Evolutionary conservation across 1,284 basidiomycete genomes (phyloP).

Genomic region (Porphyrellus sp.): DNA sequence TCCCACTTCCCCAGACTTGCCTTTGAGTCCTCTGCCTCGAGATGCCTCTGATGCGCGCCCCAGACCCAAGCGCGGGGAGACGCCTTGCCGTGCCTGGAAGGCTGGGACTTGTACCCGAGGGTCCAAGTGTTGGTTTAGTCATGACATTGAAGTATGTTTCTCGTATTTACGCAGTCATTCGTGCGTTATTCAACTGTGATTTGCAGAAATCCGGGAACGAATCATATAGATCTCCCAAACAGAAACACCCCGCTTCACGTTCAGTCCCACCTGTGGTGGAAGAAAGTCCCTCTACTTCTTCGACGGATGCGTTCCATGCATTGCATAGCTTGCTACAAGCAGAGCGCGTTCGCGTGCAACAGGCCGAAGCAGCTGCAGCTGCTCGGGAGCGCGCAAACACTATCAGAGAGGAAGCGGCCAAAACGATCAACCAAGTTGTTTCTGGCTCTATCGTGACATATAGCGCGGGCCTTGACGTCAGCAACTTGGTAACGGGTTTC

Average conservation of each 20-base stretch:
- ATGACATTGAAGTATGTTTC: slow-evolving; percentile 24
- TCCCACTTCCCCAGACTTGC: neutral
- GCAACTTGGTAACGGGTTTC: slow-evolving; percentile 44
- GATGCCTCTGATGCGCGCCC: slow-evolving; percentile 16
- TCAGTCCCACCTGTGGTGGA: neutral
- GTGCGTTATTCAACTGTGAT: neutral
- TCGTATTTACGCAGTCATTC: neutral
- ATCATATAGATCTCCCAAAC: neutral
- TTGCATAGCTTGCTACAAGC: neutral
- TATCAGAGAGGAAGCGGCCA: slow-evolving; percentile 36
- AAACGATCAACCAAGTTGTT: slow-evolving; percentile 42
- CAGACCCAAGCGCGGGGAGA: slow-evolving; percentile 22
- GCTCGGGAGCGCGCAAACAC: slow-evolving; percentile 18
- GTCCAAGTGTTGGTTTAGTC: slow-evolving; percentile 1
- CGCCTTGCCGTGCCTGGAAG: slow-evolving; percentile 31
- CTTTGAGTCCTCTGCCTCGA: neutral
- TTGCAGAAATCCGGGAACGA: slow-evolving; percentile 6
- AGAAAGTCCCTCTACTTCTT: neutral
- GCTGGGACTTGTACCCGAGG: slow-evolving; percentile 32
- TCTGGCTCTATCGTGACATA: slow-evolving; percentile 48
- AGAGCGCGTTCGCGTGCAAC: neutral
- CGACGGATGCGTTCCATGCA: neutral
- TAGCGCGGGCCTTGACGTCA: slow-evolving; percentile 45
- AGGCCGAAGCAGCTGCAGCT: slow-evolving; percentile 5
- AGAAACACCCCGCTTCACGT: neutral